Base-by-base conservation (phyloP, 108 stramenopile genomes). In the Fragilariopsis cylindrus region DNA sequence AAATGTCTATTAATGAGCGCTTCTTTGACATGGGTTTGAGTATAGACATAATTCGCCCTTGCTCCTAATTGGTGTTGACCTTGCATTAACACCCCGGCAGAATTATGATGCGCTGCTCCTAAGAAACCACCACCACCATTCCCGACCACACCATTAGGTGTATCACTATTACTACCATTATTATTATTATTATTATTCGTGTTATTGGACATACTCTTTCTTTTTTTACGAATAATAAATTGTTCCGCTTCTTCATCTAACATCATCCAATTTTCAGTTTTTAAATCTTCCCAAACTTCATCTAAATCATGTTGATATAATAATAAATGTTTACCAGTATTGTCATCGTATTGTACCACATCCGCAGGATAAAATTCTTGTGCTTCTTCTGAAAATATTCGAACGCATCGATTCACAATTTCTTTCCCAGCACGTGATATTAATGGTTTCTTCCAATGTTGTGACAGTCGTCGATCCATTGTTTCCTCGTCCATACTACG, bases 211-310 rank as follows among this genome's bases (percentile, higher is more conserved):
- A 6, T 64, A 40, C 16, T 42, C 4, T 41, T 60, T 3, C 45
- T 71, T 65, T 90, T 90, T 58, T 88, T 80, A 16, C 88, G 80
- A 80, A 94, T 94, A n/a, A 87, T 83, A 74, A 88, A 90, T 52
- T 86, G 77, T 60, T 82, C 79, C 5, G 82, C 82, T 49, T 78
- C 78, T 79, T 90, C 89, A 48, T 92, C 91, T 42, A 95, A 75
- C n/a, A 95, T 70, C 94, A 90, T 83, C 94, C 94, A 95, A 52
- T 89, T 85, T 69, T 88, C 83, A 41, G 80, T 74, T 45, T 74
- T 78, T 44, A 95, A 55, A 75, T 95, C 88, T 40, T 88, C 87
- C 94, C 91, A 92, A 58, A 81, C 74, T 62, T 92, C 92, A 47
- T 90, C 87, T 52, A 82, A 49, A 76, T 92, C 88, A 52, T 78